These are phyloP conservation scores for Arabidopsis arenosa DNA, from an alignment of 345 rosid species.

Conservation along the genomic window DNA sequence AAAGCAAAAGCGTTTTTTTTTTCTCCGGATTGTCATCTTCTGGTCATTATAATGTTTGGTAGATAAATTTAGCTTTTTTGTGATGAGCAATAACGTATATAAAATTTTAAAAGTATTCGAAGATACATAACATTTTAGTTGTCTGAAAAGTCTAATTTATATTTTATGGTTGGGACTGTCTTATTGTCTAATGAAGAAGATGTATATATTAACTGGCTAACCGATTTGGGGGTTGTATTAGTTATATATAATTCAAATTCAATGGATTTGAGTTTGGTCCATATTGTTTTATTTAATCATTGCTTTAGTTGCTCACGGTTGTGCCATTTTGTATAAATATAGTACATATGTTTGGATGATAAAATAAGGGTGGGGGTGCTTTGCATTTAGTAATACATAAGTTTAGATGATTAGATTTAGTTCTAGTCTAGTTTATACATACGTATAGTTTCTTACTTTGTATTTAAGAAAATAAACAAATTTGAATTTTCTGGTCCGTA, in stretches of 20 bases:
- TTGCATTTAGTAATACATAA: conserved; percentile 2
- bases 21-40: conserved; percentile 33
- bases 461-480: neutral
- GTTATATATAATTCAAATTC: conserved; percentile 16
- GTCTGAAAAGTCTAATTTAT: conserved; percentile 12
- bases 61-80: conserved; percentile 8
- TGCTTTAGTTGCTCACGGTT: conserved; percentile 34
- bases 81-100: conserved; percentile 28
- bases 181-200: conserved; percentile 23
- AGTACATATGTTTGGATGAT: conserved; percentile 9
- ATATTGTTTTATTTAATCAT: conserved; percentile 25
- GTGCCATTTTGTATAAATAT: conserved; percentile 19
- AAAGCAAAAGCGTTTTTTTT: conserved; percentile 35
- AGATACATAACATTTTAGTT: conserved; percentile 28
- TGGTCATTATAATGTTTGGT: conserved; percentile 24
- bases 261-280: conserved; percentile 37
- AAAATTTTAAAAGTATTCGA: conserved; percentile 13
- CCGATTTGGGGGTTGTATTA: conserved; percentile 15
- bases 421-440: too few species aligned
- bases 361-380: conserved; percentile 21
- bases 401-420: conserved; percentile 3
- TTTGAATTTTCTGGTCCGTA: neutral
- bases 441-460: neutral
- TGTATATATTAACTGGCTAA: conserved; percentile 29
- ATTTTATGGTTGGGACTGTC: conserved; percentile 26